Evolutionary conservation across 2,329 filamentous ascomycete genomes (phyloP), one percentile per base, ranked within the genome.

Genomic region (Colletotrichum magnum): DNA sequence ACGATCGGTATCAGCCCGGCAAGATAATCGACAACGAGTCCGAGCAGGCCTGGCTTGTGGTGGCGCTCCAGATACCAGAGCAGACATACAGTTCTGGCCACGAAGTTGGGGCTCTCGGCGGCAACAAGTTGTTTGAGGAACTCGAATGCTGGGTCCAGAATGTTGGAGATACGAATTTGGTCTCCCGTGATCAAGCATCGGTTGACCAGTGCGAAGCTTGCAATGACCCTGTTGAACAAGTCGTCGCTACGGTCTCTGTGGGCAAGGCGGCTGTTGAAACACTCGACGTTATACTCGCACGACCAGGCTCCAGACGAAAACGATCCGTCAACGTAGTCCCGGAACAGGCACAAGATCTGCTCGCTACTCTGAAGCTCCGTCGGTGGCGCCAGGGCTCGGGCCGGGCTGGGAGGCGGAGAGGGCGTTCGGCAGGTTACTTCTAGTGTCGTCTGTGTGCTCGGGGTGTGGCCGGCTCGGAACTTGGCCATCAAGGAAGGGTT

Each of bases 401-500:
- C 68, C 18, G 71, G 72, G 15, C 67, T 68, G 3, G 77, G 74
- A 6, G 74, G 72, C 10, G 77, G 74, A 13, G 73, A 73, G 7
- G 78, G 78, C 6, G 78, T 78, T 50, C 73, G 74, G 43, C 78
- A 80, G 53, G 77, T 74, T 12, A 80, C 78, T 54, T 80, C 78
- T 32, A 74, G 63, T 3, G 72, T 71, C 0, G 78, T 78, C 64
- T 80, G 78, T 3, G 74, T 65, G 59, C 73, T 79, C 28, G 78
- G 78, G 4, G 73, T 68, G 15, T 79, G 72, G 15, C 78, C 78
- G 7, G 77, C 76, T 18, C 72, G 74, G 48, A 78, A 77, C 4
- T 75, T 76, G 48, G 77, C 74, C 24, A 80, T 74, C 10, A 80
- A 74, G 1, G 74, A 73, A 5, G 80, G 81, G 58, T 82, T 82